Base-by-base conservation (phyloP, 768 basidiomycete genomes). In the Jaapia argillacea region DNA sequence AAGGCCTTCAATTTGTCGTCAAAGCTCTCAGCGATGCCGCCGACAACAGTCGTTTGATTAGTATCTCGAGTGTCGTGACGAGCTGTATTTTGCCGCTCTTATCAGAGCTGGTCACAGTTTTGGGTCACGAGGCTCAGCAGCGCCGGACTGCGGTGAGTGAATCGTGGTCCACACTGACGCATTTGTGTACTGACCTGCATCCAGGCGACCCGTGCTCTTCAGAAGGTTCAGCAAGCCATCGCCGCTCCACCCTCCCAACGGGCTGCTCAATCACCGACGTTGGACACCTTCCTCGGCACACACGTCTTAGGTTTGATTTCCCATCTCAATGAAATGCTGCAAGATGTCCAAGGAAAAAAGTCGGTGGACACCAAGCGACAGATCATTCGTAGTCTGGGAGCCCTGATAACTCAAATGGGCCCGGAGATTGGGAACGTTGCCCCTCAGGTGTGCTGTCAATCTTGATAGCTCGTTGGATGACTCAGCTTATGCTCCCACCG, bases 241-340 rank as follows among this genome's bases (percentile, higher is more conserved):
- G 45, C 45, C 50, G 40, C 27, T 51, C 51, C 45, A 58, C 39
- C 46, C 56, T 57, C 53, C 18, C 39, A 51, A 21, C 58, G 59
- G 47, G 51, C 54, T 27, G 50, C 50, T 20, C 44, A 58, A 45
- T 51, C 54, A 16, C 55, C 61, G 20, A 69, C 72, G 45, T 58
- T 86, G 27, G 69, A 72, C 18, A 59, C 61, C 0, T 83, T 91
- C 44, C 65, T 97, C 39, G 80, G 81, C 59, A 68, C 67, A 5
- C 74, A 89, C 49, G 81, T 93, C 64, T 74, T 96, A 4, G 93
- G 87, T 1, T 69, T 97, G 43, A 80, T 97, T 16, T 79, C 87
- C 0, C 70, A 81, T 49, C 73, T 96, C 52, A 93, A 86, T 52
- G 88, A 91, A 24, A 78, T 84, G 62, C 62, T 97, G 42, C 88